Conservation (phyloP, 2,329 filamentous ascomycete genomes). For the Trichoderma cornu-damae region DNA sequence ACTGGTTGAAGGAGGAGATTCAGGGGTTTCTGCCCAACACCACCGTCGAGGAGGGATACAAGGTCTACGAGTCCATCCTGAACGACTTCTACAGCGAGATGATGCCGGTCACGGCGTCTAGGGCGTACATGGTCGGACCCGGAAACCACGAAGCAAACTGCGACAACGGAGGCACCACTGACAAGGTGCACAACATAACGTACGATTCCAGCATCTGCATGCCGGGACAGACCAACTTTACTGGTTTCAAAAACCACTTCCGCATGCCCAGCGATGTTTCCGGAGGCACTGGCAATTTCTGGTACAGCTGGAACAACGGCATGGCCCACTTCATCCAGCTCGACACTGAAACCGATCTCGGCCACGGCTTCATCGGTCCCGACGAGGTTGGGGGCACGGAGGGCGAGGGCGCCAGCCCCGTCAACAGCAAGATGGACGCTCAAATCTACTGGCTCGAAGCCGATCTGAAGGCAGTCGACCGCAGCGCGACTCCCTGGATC, state of each 20-base stretch:
- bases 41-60: slow-evolving; percentile 10
- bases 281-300: slow-evolving; percentile 1
- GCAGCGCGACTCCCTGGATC: slow-evolving; percentile 4
- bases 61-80: slow-evolving; percentile 6
- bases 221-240: slow-evolving; percentile 12
- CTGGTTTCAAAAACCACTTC: slow-evolving; percentile 10
- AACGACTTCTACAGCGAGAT: slow-evolving; percentile 13
- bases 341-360: slow-evolving; percentile 11
- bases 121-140: slow-evolving; percentile 8
- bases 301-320: slow-evolving; percentile 14
- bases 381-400: slow-evolving; percentile 5
- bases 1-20: slow-evolving; percentile 15
- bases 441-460: slow-evolving; percentile 8
- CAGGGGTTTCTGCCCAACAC: slow-evolving; percentile 13
- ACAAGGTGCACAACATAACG: slow-evolving; percentile 11
- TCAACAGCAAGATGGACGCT: slow-evolving; percentile 4
- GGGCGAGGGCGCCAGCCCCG: slow-evolving; percentile 4
- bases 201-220: slow-evolving; percentile 8
- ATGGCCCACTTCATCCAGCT: slow-evolving; percentile 13
- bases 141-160: slow-evolving; percentile 13
- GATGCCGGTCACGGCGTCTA: slow-evolving; percentile 6
- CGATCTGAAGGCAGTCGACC: not conserved
- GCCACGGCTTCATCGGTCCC: slow-evolving; percentile 8
- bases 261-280: slow-evolving; percentile 14
- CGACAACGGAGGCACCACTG: slow-evolving; percentile 5